Percentiles rank a stretch among this genome's conserved stretches.
Conservation (phyloP, 257 asterid species). For the Salvia splendens region DNA sequence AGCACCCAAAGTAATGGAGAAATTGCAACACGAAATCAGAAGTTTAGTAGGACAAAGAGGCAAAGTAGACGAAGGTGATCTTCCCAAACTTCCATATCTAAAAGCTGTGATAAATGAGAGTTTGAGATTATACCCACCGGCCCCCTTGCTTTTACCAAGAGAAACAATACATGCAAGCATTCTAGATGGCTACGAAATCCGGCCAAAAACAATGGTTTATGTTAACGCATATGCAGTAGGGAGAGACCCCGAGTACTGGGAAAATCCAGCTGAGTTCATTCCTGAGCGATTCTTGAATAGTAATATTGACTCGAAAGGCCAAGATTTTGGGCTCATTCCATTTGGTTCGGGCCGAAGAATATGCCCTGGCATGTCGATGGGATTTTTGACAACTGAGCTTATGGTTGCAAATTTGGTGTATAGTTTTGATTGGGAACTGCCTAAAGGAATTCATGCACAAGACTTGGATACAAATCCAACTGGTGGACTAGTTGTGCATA, state of each 20-base stretch:
- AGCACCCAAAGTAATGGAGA: constrained; percentile 15
- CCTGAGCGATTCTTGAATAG: constrained; percentile 31
- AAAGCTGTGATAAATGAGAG: constrained; percentile 29
- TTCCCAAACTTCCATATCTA: constrained; percentile 28
- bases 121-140: constrained; percentile 28
- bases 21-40: constrained; percentile 26
- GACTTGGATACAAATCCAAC: constrained; percentile 14
- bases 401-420: constrained; percentile 26
- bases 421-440: constrained; percentile 33
- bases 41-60: constrained; percentile 9
- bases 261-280: constrained; percentile 29
- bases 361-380: constrained; percentile 30
- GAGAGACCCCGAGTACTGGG: constrained; percentile 34
- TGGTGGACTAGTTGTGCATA: constrained; percentile 28
- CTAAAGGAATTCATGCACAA: background rate
- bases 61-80: constrained; percentile 24
- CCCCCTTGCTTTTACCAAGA: constrained; percentile 29
- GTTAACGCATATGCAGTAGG: constrained; percentile 32
- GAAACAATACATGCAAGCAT: constrained; percentile 19
- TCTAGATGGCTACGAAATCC: constrained; percentile 27
- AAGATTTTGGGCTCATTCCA: constrained; percentile 29
- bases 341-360: constrained; percentile 39
- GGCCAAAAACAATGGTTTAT: constrained; percentile 24
- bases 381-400: constrained; percentile 26
- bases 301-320: constrained; percentile 25